Percentiles rank a stretch among this genome's conserved stretches.
phyloP scores from a whole-genome alignment of 1,139 yeast species.

The Insectozyma bohioensis region DNA sequence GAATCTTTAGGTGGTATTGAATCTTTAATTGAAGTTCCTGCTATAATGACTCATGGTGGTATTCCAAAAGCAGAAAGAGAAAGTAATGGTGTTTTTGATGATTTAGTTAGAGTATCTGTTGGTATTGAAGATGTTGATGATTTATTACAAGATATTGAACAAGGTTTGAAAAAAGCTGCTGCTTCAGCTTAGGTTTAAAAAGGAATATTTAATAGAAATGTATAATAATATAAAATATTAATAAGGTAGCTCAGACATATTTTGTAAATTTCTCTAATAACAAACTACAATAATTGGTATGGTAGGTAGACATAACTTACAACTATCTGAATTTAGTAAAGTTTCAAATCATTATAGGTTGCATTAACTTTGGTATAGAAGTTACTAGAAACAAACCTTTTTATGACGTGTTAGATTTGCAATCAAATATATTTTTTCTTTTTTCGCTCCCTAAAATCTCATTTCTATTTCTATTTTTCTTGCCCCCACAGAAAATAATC shows the following conservation, averaged over 20 bases:
- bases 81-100: constrained; percentile 78
- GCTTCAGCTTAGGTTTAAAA: not conserved
- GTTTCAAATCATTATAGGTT: too few species aligned
- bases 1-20: constrained; percentile 92
- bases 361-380: too few species aligned
- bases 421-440: too few species aligned
- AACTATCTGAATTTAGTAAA: too few species aligned
- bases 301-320: too few species aligned
- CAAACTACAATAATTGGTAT: not conserved
- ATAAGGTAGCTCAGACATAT: too few species aligned
- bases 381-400: too few species aligned
- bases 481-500: constrained; percentile 1
- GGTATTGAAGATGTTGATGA: constrained; percentile 88
- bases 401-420: not conserved
- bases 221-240: not conserved
- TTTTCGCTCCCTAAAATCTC: not conserved
- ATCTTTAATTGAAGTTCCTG: constrained; percentile 84
- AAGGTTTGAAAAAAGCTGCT: constrained; percentile 51
- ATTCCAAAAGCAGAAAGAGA: constrained; percentile 81
- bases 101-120: constrained; percentile 77
- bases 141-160: constrained; percentile 68
- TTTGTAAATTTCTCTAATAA: too few species aligned
- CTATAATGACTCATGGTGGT: constrained; percentile 92
- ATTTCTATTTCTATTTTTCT: not conserved
- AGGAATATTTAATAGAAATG: too few species aligned